Evolutionary conservation across 192 early-diverging fungal genomes (phyloP), one percentile per base, ranked within the genome.

Genomic region (Coemansia sp.): DNA sequence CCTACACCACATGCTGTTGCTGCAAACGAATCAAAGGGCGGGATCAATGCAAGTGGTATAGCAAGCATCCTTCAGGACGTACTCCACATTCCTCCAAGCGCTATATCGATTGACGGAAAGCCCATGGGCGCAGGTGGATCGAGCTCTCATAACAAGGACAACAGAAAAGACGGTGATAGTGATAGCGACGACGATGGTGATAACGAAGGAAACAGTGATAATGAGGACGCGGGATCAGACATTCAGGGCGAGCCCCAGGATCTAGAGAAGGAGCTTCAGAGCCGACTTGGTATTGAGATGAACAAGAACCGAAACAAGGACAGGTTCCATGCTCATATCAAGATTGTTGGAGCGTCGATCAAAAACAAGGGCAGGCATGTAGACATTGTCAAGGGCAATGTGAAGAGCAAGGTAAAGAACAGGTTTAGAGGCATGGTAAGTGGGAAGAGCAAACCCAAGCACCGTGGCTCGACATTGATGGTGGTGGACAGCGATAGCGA

Each of bases 91-190:
- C 72, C 79, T 34, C 61, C 75, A 3, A 73, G 66, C 32, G 75
- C 72, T 12, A 76, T 82, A 37, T 76, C 75, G 6, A 82, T 82
- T 33, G 74, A 74, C n/a, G 79, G 79, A 7, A 76, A 57, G 64
- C 79, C 79, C 2, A 48, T 78, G 20, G 55, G 5, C 28, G 38
- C 34, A 14, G 61, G 52, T n/a, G 63, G 56, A 61, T 15, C 45
- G 45, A 15, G 45, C 45, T 55, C 53, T 3, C 33, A 34, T 45
- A 39, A 41, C 52, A 63, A 48, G 43, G 65, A 59, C 39, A 43
- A 57, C 51, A 53, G 43, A 7, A 62, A 67, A 11, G 67, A 67
- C 8, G 68, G 38, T 8, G 37, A 72, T 8, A 54, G 36, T 18
- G 71, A 73, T 22, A 54, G 61, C 36, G 70, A 68, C n/a, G 48